phyloP scores from a whole-genome alignment of 2,329 filamentous ascomycete genomes.

The Colletotrichum filicis region DNA sequence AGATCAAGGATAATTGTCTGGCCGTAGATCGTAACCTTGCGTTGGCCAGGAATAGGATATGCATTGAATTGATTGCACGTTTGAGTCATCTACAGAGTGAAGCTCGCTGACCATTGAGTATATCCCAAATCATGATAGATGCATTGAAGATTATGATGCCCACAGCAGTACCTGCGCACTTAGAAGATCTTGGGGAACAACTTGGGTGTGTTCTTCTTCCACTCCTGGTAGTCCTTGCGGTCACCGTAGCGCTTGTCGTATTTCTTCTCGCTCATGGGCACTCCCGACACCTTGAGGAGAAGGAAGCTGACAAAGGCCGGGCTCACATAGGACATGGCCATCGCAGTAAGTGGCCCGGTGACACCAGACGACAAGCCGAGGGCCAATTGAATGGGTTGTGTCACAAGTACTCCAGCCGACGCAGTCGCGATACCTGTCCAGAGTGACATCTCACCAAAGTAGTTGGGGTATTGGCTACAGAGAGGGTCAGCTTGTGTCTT shows the following conservation, averaged over 20 bases:
- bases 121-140: background rate
- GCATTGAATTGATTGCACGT: background rate
- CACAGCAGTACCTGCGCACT: background rate
- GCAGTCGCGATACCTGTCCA: conserved; percentile 75
- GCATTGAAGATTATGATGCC: background rate
- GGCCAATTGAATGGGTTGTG: conserved; percentile 63
- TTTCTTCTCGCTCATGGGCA: conserved; percentile 75
- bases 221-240: conserved; percentile 73
- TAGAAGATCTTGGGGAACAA: conserved; percentile 70
- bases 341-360: conserved; percentile 42
- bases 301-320: conserved; percentile 74
- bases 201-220: conserved; percentile 74
- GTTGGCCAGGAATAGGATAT: background rate
- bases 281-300: conserved; percentile 70
- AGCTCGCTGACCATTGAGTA: background rate
- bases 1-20: background rate
- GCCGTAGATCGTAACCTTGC: background rate
- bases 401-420: conserved; percentile 66
- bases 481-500: background rate
- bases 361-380: conserved; percentile 64
- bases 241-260: conserved; percentile 74
- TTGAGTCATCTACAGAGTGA: background rate
- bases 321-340: conserved; percentile 64
- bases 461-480: conserved; percentile 71
- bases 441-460: conserved; percentile 77